Evolutionary conservation across 73 alveolate species (phyloP), one percentile per base, ranked within the genome.

Genomic region (Paramecium tetraurelia): DNA sequence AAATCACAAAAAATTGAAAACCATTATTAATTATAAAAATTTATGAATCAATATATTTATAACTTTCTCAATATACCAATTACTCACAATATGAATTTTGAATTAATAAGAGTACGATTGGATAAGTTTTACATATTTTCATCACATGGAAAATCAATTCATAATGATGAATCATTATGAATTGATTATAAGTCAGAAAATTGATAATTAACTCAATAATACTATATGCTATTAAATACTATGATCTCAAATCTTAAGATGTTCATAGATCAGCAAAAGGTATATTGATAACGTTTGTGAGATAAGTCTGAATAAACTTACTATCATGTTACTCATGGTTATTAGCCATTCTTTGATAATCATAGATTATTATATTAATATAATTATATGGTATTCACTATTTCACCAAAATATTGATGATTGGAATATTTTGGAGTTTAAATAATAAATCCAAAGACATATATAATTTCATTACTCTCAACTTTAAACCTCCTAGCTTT

Each of bases 401-500:
- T 76, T n/a, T 71, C 89, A 7, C 71, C 89, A 5, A 29, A n/a
- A n/a, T n/a, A n/a, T n/a, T 41, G 22, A 76, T 76, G 41, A 76
- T 76, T 76, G 71, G 89, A 76, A 76, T 76, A 18, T 76, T n/a
- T 43, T 76, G 44, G 89, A 76, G 41, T 41, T 38, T 21, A 76
- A 38, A 24, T 76, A 20, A 76, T 1, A 3, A 70, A 70, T 31
- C 57, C 71, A 33, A 38, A 76, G 8, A 5, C 40, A 40, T 76
- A 76, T 18, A 43, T 33, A 7, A 22, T 76, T 40, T 76, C 89
- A 7, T 38, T 76, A 38, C 27, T 76, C 41, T 76, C 71, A 0
- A 76, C 89, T 3, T 9, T 76, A 35, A 40, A 24, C 11, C 38
- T 0, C n/a, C 41, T n/a, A 20, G 87, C 20, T n/a, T 4, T 0